Percentiles rank a stretch among this genome's conserved stretches.
phyloP scores from a whole-genome alignment of 2,329 filamentous ascomycete species.

The Neoscytalidium dimidiatum region DNA sequence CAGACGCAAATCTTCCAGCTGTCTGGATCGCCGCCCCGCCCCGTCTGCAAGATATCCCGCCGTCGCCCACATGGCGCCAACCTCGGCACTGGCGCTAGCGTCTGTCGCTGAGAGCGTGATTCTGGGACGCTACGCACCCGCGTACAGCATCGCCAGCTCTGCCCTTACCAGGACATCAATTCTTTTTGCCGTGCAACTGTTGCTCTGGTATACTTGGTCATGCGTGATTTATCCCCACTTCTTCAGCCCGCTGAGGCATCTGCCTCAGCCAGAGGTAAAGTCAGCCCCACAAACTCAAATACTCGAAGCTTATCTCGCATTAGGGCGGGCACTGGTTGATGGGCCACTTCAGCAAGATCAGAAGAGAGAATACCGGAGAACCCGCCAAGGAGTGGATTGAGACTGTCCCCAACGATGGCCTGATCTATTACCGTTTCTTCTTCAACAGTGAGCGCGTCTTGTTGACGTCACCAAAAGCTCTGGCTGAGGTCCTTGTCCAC shows the following conservation, averaged over 20 bases:
- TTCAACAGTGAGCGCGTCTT: conserved; percentile 50
- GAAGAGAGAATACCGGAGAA: conserved; percentile 44
- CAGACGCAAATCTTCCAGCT: background rate
- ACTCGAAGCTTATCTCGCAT: background rate
- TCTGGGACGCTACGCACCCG: conserved; percentile 35
- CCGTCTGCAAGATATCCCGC: background rate
- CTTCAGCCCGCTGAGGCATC: conserved; percentile 59
- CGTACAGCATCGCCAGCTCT: conserved; percentile 31
- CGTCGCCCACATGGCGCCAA: conserved; percentile 5
- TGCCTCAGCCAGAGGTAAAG: conserved; percentile 47
- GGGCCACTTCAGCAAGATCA: conserved; percentile 46
- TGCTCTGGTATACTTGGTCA: conserved; percentile 41
- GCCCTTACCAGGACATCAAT: conserved; percentile 42
- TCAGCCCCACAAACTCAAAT: conserved; percentile 43
- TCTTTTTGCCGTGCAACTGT: conserved; percentile 42
- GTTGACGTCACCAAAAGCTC: conserved; percentile 47
- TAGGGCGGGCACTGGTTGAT: conserved; percentile 37
- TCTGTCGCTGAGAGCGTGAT: conserved; percentile 25
- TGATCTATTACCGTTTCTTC: conserved; percentile 54
- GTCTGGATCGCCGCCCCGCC: background rate
- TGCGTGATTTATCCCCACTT: conserved; percentile 59
- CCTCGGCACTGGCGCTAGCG: conserved; percentile 3
- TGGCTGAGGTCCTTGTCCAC: conserved; percentile 52
- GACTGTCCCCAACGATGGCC: conserved; percentile 56
- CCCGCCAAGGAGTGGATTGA: conserved; percentile 54